A percentile compares a stretch with the other conserved stretches of the same genome.
Evolutionary conservation across 192 early-diverging fungal species (phyloP).

Genomic region (Coemansia sp.): DNA sequence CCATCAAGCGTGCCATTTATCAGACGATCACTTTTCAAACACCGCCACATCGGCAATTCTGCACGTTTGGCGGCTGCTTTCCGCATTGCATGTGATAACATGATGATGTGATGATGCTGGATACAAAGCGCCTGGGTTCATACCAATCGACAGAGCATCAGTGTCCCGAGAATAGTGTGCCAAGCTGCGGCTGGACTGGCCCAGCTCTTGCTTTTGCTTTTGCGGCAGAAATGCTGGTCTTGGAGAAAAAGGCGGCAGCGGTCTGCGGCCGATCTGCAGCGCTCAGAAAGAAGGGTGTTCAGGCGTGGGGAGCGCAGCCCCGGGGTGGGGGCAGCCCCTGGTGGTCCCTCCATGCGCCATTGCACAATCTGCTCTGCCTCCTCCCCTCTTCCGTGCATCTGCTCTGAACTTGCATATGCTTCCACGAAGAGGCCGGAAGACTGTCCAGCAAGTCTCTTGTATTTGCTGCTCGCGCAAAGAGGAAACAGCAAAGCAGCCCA

Average conservation of each 20-base stretch:
- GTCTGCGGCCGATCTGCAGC: conserved; percentile 7
- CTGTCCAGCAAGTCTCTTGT: background rate
- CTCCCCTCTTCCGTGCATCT: conserved; percentile 14
- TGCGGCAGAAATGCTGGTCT: background rate
- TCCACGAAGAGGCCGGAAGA: conserved; percentile 7
- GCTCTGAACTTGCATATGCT: conserved; percentile 16
- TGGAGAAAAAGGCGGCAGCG: background rate
- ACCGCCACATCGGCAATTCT: background rate
- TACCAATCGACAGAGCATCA: background rate
- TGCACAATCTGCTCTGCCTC: conserved; percentile 6
- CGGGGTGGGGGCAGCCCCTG: background rate
- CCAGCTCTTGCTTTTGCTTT: background rate
- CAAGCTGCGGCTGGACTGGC: background rate
- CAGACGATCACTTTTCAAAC: background rate
- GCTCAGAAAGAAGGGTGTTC: conserved; percentile 4
- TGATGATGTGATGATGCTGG: background rate
- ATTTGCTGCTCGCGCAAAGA: background rate
- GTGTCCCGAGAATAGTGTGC: background rate
- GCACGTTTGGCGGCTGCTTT: background rate
- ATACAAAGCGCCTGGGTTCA: background rate
- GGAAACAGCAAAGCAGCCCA: background rate
- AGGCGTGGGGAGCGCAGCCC: background rate
- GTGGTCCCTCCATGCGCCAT: background rate
- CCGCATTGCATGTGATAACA: conserved; percentile 1
- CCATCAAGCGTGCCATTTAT: background rate